These are phyloP conservation scores for Aspergillus nanangensis DNA, from an alignment of 495 filamentous ascomycete genomes.

Conservation along the genomic window DNA sequence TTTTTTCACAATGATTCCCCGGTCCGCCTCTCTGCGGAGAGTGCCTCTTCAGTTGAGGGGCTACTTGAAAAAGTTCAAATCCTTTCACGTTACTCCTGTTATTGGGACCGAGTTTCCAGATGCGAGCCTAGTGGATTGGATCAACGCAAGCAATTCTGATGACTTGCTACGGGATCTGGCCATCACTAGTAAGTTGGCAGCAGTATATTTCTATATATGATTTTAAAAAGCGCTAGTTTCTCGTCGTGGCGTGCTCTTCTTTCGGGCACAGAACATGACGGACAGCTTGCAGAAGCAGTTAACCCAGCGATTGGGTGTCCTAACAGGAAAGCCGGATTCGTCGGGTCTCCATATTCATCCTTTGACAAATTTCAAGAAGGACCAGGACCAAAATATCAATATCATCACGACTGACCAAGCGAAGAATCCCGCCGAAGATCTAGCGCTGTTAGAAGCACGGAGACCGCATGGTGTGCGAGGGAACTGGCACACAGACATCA, in stretches of 20 bases:
- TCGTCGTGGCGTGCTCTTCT: conserved; percentile 70
- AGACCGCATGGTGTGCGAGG: conserved; percentile 20
- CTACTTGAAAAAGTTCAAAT: conserved; percentile 25
- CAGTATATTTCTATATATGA: conserved; percentile 16
- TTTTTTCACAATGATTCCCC: too few relatives aligned
- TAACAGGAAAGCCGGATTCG: conserved; percentile 53
- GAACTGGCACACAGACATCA: conserved; percentile 67
- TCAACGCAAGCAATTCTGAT: conserved; percentile 51
- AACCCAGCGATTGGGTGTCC: conserved; percentile 52
- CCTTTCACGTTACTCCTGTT: conserved; percentile 21
- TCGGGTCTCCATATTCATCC: conserved; percentile 67
- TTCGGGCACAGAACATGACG: conserved; percentile 56
- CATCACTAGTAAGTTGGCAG: conserved; percentile 32
- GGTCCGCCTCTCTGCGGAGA: too few relatives aligned
- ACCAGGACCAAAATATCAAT: conserved; percentile 66
- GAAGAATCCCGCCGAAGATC: too few relatives aligned
- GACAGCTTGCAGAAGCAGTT: conserved; percentile 62
- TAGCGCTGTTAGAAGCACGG: conserved; percentile 24
- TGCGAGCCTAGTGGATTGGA: conserved; percentile 43
- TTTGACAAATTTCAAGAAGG: conserved; percentile 48
- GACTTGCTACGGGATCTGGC: conserved; percentile 55
- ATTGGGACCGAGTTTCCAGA: conserved; percentile 54
- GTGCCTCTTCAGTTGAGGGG: conserved; percentile 29
- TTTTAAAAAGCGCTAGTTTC: conserved; percentile 47
- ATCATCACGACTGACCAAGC: conserved; percentile 60